Evolutionary conservation across 2,329 filamentous ascomycete species (phyloP).

Genomic region (Lasiodiplodia gonubiensis): DNA sequence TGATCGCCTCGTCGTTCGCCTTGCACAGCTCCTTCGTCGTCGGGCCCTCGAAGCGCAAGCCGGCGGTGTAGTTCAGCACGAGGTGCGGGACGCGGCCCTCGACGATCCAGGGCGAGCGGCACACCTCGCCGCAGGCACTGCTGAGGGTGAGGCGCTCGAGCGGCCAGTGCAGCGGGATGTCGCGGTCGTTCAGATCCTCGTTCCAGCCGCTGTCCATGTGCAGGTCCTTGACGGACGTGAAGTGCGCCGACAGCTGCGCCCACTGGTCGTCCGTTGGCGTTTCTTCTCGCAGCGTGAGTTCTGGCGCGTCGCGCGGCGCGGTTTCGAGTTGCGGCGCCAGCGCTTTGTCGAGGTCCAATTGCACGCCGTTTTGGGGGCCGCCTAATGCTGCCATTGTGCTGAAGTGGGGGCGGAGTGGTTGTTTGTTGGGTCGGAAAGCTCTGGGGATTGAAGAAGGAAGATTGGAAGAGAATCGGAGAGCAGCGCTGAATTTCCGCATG

Average conservation of each 20-base stretch:
- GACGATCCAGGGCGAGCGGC: neutral
- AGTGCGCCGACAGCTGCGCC: neutral
- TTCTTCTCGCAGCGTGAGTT: neutral
- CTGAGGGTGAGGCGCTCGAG: neutral
- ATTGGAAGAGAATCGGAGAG: no score
- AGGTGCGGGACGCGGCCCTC: neutral
- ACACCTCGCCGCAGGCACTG: neutral
- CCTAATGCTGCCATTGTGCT: neutral
- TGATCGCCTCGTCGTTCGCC: neutral
- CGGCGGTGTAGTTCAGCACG: neutral
- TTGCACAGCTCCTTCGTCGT: neutral
- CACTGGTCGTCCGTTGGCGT: neutral
- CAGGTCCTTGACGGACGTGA: neutral
- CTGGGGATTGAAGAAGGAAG: no score
- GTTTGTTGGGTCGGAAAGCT: no score
- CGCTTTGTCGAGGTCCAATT: neutral
- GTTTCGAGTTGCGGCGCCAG: neutral
- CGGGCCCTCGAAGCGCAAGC: neutral
- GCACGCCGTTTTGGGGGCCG: neutral
- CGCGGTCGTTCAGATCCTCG: neutral
- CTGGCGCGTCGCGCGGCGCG: neutral
- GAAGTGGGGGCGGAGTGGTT: neutral
- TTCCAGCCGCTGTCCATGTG: conserved; percentile 1
- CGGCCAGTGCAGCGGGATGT: conserved; percentile 1
- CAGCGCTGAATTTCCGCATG: no score